Conservation (phyloP, 345 rosid genomes). For the Brassica nigra region DNA sequence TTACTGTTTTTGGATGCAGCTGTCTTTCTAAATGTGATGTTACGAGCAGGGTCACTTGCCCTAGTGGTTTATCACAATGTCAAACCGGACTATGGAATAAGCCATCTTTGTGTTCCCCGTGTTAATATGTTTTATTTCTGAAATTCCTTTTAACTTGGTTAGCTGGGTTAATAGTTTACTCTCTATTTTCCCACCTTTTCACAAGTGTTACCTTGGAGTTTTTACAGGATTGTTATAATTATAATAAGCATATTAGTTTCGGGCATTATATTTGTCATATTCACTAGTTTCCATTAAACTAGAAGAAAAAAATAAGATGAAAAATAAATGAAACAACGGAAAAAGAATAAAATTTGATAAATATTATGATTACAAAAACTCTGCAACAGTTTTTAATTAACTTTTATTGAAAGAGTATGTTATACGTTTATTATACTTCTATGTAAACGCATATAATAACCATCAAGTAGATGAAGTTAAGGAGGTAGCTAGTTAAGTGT, state of each 20-base stretch:
- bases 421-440: not conserved
- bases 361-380: not conserved
- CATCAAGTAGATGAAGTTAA: conserved; percentile 18
- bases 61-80: conserved; percentile 10
- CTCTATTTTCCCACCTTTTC: not conserved
- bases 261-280: not conserved
- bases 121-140: not conserved
- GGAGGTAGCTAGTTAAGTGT: conserved; percentile 31
- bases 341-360: not conserved
- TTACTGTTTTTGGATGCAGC: conserved; percentile 17
- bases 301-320: not conserved
- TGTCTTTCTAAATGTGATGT: conserved; percentile 23
- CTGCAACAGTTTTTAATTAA: not conserved
- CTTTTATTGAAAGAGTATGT: not conserved
- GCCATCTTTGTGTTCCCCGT: not conserved
- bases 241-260: not conserved
- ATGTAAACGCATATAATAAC: not conserved
- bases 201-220: not conserved
- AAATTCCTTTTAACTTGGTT: not conserved
- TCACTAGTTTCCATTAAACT: not conserved
- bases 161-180: not conserved
- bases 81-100: not conserved
- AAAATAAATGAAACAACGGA: not conserved
- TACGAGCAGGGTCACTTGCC: conserved; percentile 5
- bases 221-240: not conserved